Evolutionary conservation across 129 eudicot genomes (phyloP), one percentile per base, ranked within the genome.

Genomic region (Apium graveolens): DNA sequence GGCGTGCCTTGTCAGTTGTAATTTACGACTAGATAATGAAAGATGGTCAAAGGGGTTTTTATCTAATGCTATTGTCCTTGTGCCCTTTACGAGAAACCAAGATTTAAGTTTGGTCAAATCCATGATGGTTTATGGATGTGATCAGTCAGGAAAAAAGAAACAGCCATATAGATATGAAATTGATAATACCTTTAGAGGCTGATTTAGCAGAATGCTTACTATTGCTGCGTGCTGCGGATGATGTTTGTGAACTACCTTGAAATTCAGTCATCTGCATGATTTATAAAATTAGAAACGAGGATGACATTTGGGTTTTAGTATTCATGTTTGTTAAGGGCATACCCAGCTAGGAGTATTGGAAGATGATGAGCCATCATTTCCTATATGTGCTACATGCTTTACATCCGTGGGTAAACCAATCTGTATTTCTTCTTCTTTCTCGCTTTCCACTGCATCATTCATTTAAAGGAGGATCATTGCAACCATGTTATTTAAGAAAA

Each of bases 361-460:
- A 18, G 86, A 55, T 0, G 92, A 55, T 0, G 92, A 86, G 55
- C 96, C 89, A 76, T 91, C 93, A 80, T 79, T 85, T 79, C 96
- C 96, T 31, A 91, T 88, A 73, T 88, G 96, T 63, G 93, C 91
- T 78, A 88, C 87, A 79, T 91, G 96, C 79, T 86, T 91, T 77
- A 91, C 96, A 80, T 91, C 96, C 76, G 91, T 91, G 43, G 96
- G 96, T 77, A 79, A 66, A 68, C 96, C 93, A 80, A 91, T 91
- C 84, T 90, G 82, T 76, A 91, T 82, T 83, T 91, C 93, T 63
- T 38, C 71, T 80, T 86, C 91, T 69, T 82, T 81, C 18, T 89
- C 87, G 20, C 83, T 87, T 5, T 86, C 96, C 0, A 11, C 16
- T 84, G 83, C 78, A 70, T 65, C 18, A 42, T 73, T 72, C 29